Percentiles rank a stretch among this genome's conserved stretches.
Conservation (phyloP, 2,329 filamentous ascomycete species). For the Ophiognomonia clavigignenti-juglandacearum region DNA sequence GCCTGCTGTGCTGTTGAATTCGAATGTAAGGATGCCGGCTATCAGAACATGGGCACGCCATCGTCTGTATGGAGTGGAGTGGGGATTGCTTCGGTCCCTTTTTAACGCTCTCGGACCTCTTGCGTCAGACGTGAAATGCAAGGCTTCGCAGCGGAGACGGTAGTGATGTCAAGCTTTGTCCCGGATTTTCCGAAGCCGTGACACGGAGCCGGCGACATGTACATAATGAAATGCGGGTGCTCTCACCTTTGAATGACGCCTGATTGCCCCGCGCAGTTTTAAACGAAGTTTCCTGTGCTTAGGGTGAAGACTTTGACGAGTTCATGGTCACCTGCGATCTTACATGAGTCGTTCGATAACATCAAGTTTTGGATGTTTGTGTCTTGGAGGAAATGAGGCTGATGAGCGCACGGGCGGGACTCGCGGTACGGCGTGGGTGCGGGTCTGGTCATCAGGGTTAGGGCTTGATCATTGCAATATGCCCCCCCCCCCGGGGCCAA, state of each 20-base stretch:
- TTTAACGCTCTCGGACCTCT: too few relatives aligned
- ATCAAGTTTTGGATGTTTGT: too few relatives aligned
- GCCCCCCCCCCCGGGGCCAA: background rate
- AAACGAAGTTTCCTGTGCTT: background rate
- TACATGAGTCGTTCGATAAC: too few relatives aligned
- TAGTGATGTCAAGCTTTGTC: background rate
- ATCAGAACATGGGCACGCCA: too few relatives aligned
- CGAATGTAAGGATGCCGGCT: too few relatives aligned
- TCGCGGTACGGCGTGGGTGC: conserved; percentile 15
- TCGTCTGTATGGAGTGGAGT: too few relatives aligned
- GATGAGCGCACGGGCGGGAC: conserved; percentile 14
- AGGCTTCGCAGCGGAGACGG: too few relatives aligned
- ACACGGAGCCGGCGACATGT: background rate
- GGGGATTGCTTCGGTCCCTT: too few relatives aligned
- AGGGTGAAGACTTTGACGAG: background rate
- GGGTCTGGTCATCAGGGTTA: conserved; percentile 10
- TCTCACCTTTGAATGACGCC: background rate
- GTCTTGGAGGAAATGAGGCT: conserved; percentile 8
- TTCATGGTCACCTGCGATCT: too few relatives aligned
- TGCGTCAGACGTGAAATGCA: too few relatives aligned
- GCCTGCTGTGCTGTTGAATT: too few relatives aligned
- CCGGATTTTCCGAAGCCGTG: background rate
- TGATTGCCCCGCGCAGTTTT: too few relatives aligned
- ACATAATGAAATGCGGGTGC: background rate
- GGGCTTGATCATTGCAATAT: background rate